Base-by-base conservation (phyloP, 164 flowering plant species). In the Vitis rotundifolia region DNA sequence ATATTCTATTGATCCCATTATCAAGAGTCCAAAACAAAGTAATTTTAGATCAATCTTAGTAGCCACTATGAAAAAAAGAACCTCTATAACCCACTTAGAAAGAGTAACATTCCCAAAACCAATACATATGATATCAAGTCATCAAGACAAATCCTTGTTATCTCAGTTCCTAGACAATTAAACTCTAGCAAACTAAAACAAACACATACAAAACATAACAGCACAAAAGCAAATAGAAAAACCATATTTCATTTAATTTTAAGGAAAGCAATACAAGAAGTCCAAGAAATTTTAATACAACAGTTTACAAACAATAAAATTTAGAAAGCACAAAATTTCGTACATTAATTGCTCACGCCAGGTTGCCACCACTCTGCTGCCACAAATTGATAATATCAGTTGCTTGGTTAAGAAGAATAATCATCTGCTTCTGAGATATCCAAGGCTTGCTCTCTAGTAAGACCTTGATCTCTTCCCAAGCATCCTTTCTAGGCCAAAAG, bases 401-500 rank as follows among this genome's bases (percentile, higher is more conserved):
- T 59, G 99, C 99, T 71, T 95, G 99, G 76, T 90, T 91, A 62
- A 95, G 99, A 76, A 95, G 93, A 56, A 90, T 85, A 64, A 91
- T 85, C 92, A 88, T 88, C 78, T 88, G 86, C 84, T 87, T 87
- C 77, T 86, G 92, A 49, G 98, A 91, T 50, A 95, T 92, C 99
- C 98, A 95, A 1, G 96, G 97, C 81, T 92, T 92, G 69, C 88
- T 89, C 81, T 92, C 99, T 18, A 92, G 84, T 63, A 82, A 69
- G 11, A 77, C 54, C 74, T 89, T 92, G 57, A 92, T 87, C 80
- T 95, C 97, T 76, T 95, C 99, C 98, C 98, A 95, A 9, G 99
- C 98, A 83, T 95, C 99, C 71, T 92, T 91, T 71, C 97, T 84
- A 0, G 98, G 98, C 99, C 99, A 95, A 68, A 95, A 95, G 79